Evolutionary conservation across 1,139 yeast species (phyloP).

Genomic region (Scheffersomyces quercinus): DNA sequence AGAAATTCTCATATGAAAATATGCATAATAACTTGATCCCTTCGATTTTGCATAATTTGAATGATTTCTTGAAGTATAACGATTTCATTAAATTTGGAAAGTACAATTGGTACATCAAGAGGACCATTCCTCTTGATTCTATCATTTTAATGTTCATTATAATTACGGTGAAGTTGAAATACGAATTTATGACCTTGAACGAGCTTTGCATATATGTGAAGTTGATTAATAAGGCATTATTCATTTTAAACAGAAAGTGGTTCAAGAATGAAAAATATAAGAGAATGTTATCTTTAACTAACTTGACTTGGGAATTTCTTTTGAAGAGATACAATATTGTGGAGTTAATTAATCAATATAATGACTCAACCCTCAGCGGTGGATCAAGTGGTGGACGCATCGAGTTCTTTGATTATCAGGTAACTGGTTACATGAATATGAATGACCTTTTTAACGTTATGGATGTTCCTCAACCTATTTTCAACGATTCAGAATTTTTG

Average conservation of each 20-base stretch:
- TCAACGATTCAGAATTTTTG: slow-evolving; percentile 2
- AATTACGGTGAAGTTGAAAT: slow-evolving; percentile 53
- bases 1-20: slow-evolving; percentile 48
- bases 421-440: slow-evolving; percentile 40
- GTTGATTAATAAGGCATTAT: slow-evolving; percentile 43
- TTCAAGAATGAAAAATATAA: slow-evolving; percentile 50
- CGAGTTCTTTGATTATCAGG: slow-evolving; percentile 44
- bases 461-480: slow-evolving; percentile 46
- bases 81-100: slow-evolving; percentile 50
- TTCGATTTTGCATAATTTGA: slow-evolving; percentile 56
- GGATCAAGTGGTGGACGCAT: slow-evolving; percentile 18
- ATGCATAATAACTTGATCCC: slow-evolving; percentile 56
- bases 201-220: slow-evolving; percentile 35
- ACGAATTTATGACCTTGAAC: slow-evolving; percentile 38
- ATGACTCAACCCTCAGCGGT: slow-evolving; percentile 13
- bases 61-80: slow-evolving; percentile 51
- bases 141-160: slow-evolving; percentile 54
- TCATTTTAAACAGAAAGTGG: slow-evolving; percentile 47
- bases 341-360: slow-evolving; percentile 30
- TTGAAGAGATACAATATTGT: slow-evolving; percentile 38
- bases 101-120: slow-evolving; percentile 61
- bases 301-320: slow-evolving; percentile 46
- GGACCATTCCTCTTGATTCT: slow-evolving; percentile 63
- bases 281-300: slow-evolving; percentile 45
- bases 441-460: slow-evolving; percentile 43